Evolutionary conservation across 1,139 yeast species (phyloP), one percentile per base, ranked within the genome.

Genomic region (Scheffersomyces parashehatae): DNA sequence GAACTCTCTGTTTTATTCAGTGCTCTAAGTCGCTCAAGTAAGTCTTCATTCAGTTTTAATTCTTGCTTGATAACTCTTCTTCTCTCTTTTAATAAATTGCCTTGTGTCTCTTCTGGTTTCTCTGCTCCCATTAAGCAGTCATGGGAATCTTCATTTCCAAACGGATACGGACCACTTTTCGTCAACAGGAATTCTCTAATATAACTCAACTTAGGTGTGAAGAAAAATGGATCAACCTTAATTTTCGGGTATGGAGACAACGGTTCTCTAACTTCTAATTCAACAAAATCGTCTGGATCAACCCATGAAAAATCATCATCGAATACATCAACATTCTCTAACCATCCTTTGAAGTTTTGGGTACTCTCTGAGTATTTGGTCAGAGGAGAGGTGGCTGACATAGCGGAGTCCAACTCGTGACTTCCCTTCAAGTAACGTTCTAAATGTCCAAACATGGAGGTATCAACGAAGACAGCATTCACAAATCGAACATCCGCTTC

Each of bases 261-360:
- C 20, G 70, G 62, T 48, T 75, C 70, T n/a, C 67, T 67, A 52
- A 75, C 71, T 56, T 81, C 88, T 36, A 91, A 67, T 56, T 93
- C 98, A 12, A 80, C 72, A 55, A 83, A 93, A 64, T 93, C 99
- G 46, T 87, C 82, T 28, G 78, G 65, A 58, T 93, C 97, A 41
- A 83, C 69, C 98, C 98, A 93, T 0, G 81, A 61, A 43, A 68
- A 60, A 51, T 84, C 88, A 41, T 64, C 65, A 28, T 74, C 81
- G 29, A 65, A 62, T 7, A 68, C 64, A 31, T 69, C 68, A 43
- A 71, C 59, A 38, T 63, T 63, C 28, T 56, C 59, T 35, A 59
- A 29, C 55, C 53, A 52, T 11, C 44, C 49, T 16, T 40, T 44
- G 39, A 45, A 48, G 11, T 15, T 31, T 29, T 37, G 29, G 35